Base-by-base conservation (phyloP, 2,329 filamentous ascomycete genomes). In the Calonectria henricotiae region DNA sequence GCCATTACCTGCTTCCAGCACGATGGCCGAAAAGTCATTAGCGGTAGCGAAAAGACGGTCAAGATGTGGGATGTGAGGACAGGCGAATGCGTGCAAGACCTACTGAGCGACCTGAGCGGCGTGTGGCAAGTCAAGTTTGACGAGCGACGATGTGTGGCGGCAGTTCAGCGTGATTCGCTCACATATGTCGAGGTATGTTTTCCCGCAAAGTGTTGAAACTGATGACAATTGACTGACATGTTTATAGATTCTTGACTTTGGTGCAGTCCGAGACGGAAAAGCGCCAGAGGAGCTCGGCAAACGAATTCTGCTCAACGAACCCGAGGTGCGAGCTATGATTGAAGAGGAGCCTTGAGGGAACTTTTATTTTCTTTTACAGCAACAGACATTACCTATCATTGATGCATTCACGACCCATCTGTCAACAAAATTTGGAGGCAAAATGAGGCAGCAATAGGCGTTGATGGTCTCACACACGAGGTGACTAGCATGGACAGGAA, bases 41-140 rank as follows among this genome's bases (percentile, higher is more conserved):
- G 94, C 46, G 96, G 96, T 66, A 98, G 94, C 69, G 96, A 99
- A 81, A 92, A 96, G 78, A 98, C 94, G 4, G 87, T 99, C 73
- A 99, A 99, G 86, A 97, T 99, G 94, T 99, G 96, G 96, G 94
- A 99, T 79, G 93, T 98, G 61, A 90, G 91, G 77, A 97, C 92
- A 1, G 96, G 96, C 60, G 93, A 98, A 77, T 98, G 95, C 80
- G 91, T 98, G 63, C 93, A 96, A 75, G 96, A 99, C 82, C 88
- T 99, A 47, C 87, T 99, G 78, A 98, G 94, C 15, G 95, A 98
- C 79, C 87, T 99, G 41, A 96, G 92, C 75, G 95, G 96, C n/a
- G 96, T 99, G 8, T 99, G 96, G 96, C 96, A 99, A 85, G 96
- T 99, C 78, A 96, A 96, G 79, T 99, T 99, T 84, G 95, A 99